These are phyloP conservation scores for Heterococcus sp. DNA, from an alignment of 108 stramenopile genomes.

Conservation along the genomic window DNA sequence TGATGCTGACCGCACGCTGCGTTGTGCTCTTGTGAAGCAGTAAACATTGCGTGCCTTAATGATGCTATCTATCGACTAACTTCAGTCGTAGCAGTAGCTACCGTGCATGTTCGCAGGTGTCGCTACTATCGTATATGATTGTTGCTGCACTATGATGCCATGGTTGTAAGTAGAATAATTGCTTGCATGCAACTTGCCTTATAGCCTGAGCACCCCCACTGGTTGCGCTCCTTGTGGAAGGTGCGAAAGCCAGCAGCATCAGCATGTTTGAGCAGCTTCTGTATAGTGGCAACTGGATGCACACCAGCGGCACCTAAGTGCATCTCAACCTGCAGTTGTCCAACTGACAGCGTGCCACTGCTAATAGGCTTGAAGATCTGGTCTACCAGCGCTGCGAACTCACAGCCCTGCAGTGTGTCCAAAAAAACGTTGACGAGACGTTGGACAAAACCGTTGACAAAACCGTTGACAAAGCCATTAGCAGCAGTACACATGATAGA, in stretches of 20 bases:
- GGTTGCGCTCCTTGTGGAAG: conserved; percentile 50
- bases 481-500: too few species aligned
- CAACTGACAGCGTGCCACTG: not conserved
- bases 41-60: too few species aligned
- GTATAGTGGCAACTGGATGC: not conserved
- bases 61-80: too few species aligned
- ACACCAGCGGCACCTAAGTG: not conserved
- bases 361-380: not conserved
- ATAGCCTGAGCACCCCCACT: conserved; percentile 32
- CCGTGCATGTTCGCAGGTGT: too few species aligned
- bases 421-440: too few species aligned
- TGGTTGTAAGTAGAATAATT: not conserved
- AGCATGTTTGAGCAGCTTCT: conserved; percentile 18
- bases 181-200: not conserved
- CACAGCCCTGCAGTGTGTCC: not conserved
- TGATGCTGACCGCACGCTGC: too few species aligned
- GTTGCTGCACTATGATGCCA: not conserved
- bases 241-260: conserved; percentile 43
- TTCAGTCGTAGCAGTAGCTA: too few species aligned
- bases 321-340: not conserved
- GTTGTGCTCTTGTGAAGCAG: too few species aligned
- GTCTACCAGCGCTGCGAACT: not conserved
- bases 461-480: too few species aligned
- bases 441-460: too few species aligned
- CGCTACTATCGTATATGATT: not conserved